Evolutionary conservation across 2,329 filamentous ascomycete species (phyloP), one percentile per base, ranked within the genome.

Genomic region (Stylonectria norvegica): DNA sequence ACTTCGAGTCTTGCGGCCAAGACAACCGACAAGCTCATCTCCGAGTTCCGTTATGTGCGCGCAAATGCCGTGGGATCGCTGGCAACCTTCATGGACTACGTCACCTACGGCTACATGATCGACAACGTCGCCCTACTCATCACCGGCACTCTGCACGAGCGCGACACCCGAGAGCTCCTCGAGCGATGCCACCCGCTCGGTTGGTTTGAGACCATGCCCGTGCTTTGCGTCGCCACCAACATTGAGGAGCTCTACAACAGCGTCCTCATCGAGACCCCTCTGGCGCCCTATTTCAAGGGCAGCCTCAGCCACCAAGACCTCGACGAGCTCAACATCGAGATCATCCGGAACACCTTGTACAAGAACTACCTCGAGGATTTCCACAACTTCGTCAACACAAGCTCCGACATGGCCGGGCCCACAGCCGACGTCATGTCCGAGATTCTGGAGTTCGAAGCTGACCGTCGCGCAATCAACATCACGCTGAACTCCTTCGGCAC

Each of bases 301-400:
- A 95, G 86, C 54, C 76, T 98, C 46, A 94, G 86, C 69, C 90
- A 96, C 66, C 89, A 96, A 65, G 93, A 98, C 63, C 77, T 98
- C 35, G 93, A 98, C 68, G 94, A 98, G 73, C 76, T 98, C 59
- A 98, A 98, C 71, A 98, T 98, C 58, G 93, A 98, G 71, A 98
- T 98, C 66, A 87, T 98, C 43, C 85, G 94, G 50, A 98, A 98
- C 69, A 98, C 90, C 1, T 75, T 98, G 23, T 98, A 97, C 76
- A 98, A 98, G 78, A 97, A 97, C 74, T 98, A 98, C 64, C 79
- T 98, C 6, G 93, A 98, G 65, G 93, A 97, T 64, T 98, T 98
- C 66, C 81, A 97, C 72, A 78, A 86, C 51, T 98, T 96, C 65
- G 86, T 97, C 68, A 95, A 91, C 69, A 86, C 83, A 8, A 80